phyloP scores from a whole-genome alignment of 768 basidiomycete genomes.

The Lactarius deliciosus region DNA sequence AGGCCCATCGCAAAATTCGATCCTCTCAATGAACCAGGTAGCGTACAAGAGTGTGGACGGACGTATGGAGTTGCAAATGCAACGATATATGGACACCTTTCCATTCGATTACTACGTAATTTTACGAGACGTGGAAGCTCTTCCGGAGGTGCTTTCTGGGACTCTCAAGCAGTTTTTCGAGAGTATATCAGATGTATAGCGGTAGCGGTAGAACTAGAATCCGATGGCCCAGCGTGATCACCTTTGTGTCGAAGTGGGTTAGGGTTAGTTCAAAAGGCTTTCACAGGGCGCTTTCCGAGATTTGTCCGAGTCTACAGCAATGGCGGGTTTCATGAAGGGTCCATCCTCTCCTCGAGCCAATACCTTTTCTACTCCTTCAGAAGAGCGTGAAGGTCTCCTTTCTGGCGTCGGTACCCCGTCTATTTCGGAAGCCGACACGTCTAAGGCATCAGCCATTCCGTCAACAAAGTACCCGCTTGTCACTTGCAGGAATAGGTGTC shows the following conservation, averaged over 20 bases:
- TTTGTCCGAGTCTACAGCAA: not conserved
- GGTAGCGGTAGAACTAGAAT: constrained; percentile 34
- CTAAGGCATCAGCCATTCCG: not conserved
- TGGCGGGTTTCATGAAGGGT: not conserved
- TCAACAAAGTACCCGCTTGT: constrained; percentile 2
- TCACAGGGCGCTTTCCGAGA: not conserved
- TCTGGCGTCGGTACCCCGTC: constrained; percentile 18
- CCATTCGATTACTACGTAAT: constrained; percentile 98
- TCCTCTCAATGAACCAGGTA: constrained; percentile 90
- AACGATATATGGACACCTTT: constrained; percentile 92
- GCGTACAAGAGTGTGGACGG: constrained; percentile 82
- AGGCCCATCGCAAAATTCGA: constrained; percentile 58
- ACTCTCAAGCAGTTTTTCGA: constrained; percentile 94
- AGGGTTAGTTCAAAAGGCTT: not conserved
- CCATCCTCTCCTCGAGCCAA: not conserved
- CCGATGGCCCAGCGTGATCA: not conserved
- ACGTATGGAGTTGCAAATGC: constrained; percentile 80
- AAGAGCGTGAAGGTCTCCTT: constrained; percentile 32
- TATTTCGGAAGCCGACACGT: not conserved
- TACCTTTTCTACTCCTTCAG: not conserved
- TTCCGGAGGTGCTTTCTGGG: constrained; percentile 85
- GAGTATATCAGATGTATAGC: constrained; percentile 63
- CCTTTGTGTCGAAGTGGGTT: not conserved
- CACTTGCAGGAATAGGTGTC: constrained; percentile 15
- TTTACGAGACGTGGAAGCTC: constrained; percentile 83